phyloP scores from a whole-genome alignment of 192 early-diverging fungal genomes.

The Gryganskiella cystojenkinii region DNA sequence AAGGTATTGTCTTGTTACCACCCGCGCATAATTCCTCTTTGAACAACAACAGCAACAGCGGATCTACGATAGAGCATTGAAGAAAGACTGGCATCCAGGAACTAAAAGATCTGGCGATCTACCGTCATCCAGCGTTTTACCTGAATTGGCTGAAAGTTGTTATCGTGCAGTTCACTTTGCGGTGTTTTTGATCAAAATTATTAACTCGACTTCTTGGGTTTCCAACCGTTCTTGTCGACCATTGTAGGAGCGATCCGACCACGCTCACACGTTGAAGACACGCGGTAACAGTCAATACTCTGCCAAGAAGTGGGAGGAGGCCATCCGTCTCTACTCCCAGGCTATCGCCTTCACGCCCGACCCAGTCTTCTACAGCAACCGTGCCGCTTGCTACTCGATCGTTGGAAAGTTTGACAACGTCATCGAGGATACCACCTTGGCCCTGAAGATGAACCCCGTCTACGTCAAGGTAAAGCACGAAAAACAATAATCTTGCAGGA shows the following conservation, averaged over 20 bases:
- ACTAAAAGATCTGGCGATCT: too few relatives aligned
- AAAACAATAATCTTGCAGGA: slow-evolving; percentile 36
- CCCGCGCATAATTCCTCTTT: too few relatives aligned
- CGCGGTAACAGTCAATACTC: slow-evolving; percentile 90
- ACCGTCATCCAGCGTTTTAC: too few relatives aligned
- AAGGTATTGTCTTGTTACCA: slow-evolving; percentile 21
- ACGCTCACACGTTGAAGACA: slow-evolving; percentile 82
- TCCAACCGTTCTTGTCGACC: not conserved
- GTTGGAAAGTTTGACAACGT: slow-evolving; percentile 76
- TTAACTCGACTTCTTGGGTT: not conserved
- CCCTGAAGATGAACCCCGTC: slow-evolving; percentile 83
- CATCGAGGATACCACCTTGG: slow-evolving; percentile 87
- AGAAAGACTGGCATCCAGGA: too few relatives aligned
- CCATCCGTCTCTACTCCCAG: slow-evolving; percentile 87
- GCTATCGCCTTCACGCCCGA: slow-evolving; percentile 86
- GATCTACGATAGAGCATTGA: not conserved
- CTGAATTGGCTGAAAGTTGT: too few relatives aligned
- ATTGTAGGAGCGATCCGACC: slow-evolving; percentile 63
- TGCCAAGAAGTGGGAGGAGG: slow-evolving; percentile 85
- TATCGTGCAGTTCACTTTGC: too few relatives aligned
- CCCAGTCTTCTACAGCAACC: slow-evolving; percentile 94
- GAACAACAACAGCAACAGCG: too few relatives aligned
- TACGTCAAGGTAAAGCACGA: slow-evolving; percentile 80
- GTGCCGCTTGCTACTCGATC: slow-evolving; percentile 92
- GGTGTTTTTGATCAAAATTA: too few relatives aligned